Percentiles rank a stretch among this genome's conserved stretches.
Conservation (phyloP, 176 grass and related monocot genomes). For the Carex pumila region DNA sequence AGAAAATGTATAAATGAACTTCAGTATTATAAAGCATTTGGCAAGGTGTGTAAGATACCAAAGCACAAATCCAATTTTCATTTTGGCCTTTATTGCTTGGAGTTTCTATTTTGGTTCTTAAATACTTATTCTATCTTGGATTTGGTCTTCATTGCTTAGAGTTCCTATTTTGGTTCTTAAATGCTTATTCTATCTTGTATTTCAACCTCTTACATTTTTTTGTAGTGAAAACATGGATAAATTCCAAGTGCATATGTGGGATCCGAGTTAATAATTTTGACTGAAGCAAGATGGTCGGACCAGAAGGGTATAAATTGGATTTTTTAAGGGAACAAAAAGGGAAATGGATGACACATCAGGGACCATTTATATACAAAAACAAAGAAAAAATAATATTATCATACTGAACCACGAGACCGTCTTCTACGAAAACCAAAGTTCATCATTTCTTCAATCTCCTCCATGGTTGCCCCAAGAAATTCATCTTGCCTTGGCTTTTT, state of each 20-base stretch:
- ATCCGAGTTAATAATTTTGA: not conserved
- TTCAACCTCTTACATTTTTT: not conserved
- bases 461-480: conserved; percentile 54
- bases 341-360: not conserved
- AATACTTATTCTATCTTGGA: not conserved
- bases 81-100: not conserved
- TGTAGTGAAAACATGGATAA: not conserved
- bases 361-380: not conserved
- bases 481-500: conserved; percentile 50
- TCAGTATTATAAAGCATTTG: not conserved
- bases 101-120: not conserved
- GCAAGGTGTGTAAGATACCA: not conserved
- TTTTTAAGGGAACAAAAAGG: not conserved
- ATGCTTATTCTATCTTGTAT: not conserved
- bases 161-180: no score
- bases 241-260: not conserved
- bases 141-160: not conserved
- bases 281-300: not conserved
- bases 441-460: conserved; percentile 75
- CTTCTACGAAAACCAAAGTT: conserved; percentile 63
- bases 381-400: not conserved
- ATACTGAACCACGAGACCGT: conserved; percentile 50
- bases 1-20: not conserved
- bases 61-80: not conserved
- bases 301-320: not conserved